phyloP scores from a whole-genome alignment of 169 alveolate genomes.

The Eimeria praecox region DNA sequence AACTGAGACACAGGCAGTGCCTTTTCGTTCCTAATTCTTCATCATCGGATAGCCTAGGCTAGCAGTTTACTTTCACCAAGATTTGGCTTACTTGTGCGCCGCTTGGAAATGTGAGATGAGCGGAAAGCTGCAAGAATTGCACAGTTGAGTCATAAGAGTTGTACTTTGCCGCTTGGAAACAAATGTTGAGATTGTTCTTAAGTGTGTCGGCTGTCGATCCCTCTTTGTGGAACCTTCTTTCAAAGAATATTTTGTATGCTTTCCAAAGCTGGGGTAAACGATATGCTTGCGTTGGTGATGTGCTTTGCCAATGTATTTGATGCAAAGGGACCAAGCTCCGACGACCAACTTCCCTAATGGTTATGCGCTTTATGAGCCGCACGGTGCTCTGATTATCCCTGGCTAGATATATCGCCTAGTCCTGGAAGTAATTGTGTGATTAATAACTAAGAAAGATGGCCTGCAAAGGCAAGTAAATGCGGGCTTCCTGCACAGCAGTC shows the following conservation, averaged over 20 bases:
- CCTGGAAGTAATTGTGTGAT: neutral
- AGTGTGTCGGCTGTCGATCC: neutral
- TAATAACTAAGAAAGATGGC: neutral
- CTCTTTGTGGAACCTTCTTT: neutral
- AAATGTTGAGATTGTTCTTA: too few relatives aligned
- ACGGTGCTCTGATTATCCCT: neutral
- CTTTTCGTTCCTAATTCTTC: too few relatives aligned
- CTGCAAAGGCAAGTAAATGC: too few relatives aligned
- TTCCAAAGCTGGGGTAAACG: neutral
- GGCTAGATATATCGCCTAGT: neutral
- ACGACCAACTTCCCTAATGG: neutral
- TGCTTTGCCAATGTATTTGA: neutral
- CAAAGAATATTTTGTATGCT: too few relatives aligned
- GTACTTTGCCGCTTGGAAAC: too few relatives aligned
- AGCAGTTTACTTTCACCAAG: too few relatives aligned
- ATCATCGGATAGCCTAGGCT: too few relatives aligned
- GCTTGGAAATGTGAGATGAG: too few relatives aligned
- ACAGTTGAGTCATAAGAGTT: too few relatives aligned
- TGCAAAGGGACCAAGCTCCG: neutral
- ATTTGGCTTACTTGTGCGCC: too few relatives aligned
- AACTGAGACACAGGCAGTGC: neutral
- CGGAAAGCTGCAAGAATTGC: too few relatives aligned
- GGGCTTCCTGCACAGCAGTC: neutral
- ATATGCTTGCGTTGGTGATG: neutral
- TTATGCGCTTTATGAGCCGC: neutral